A percentile compares a stretch with the other conserved stretches of the same genome.
Evolutionary conservation across 2,329 filamentous ascomycete species (phyloP).

Genomic region (Phaeophleospora eucalypticola): DNA sequence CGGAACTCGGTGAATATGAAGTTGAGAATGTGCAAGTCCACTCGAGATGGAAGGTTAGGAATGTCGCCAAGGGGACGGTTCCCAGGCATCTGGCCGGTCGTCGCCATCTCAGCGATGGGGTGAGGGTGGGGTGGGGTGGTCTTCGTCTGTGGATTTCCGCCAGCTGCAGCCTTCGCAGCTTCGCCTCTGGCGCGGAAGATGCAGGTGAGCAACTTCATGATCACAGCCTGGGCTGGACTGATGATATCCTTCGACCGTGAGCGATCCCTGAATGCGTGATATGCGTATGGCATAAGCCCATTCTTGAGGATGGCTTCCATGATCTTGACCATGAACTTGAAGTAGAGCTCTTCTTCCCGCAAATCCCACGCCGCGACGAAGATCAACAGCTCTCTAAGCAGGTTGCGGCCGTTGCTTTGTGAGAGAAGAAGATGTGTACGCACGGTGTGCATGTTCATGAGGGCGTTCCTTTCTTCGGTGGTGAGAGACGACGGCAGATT

Average conservation of each 20-base stretch:
- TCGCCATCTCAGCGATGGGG: constrained; percentile 1
- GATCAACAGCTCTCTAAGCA: constrained; percentile 84
- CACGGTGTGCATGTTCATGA: constrained; percentile 80
- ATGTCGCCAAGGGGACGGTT: constrained; percentile 5
- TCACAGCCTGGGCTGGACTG: constrained; percentile 87
- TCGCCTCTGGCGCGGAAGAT: constrained; percentile 68
- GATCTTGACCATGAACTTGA: constrained; percentile 94
- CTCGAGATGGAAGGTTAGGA: constrained; percentile 38
- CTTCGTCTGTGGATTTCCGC: constrained; percentile 17
- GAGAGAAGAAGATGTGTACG: constrained; percentile 85
- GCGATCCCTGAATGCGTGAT: constrained; percentile 77
- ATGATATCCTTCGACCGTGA: constrained; percentile 83
- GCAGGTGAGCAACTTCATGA: constrained; percentile 84
- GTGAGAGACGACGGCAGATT: constrained; percentile 46
- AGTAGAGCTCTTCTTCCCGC: constrained; percentile 87
- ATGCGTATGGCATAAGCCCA: constrained; percentile 84
- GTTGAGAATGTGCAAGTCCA: constrained; percentile 67
- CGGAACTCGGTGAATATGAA: constrained; percentile 92
- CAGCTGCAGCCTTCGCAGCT: constrained; percentile 30
- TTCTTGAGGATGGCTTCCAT: constrained; percentile 89
- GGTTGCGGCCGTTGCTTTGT: constrained; percentile 82
- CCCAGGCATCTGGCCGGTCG: constrained; percentile 5
- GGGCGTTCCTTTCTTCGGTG: constrained; percentile 51
- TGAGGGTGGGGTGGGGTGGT: constrained; percentile 8
- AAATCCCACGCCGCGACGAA: constrained; percentile 98